Base-by-base conservation (phyloP, 306 rosid genomes). In the Sphenostylis stenocarpa region DNA sequence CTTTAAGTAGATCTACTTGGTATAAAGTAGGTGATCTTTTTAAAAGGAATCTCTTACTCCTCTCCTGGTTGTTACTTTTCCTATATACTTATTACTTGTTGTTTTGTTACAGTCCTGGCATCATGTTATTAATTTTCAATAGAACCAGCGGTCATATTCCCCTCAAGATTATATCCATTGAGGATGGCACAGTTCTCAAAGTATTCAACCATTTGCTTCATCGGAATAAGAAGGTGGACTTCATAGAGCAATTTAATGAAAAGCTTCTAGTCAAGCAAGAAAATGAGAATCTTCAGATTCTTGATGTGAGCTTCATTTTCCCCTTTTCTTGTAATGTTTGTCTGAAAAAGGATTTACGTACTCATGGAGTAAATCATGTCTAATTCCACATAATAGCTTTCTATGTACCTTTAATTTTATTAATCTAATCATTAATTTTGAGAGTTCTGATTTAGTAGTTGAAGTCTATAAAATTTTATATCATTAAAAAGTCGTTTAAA, bases 181-280 rank as follows among this genome's bases (percentile, higher is more conserved):
- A 93, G 87, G 98, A 93, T 79, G 97, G 98, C 69, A 89, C 97
- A 44, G 98, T 93, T 78, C 93, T 93, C 64, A 93, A 93, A 86
- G 71, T 95, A 39, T 93, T 93, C 86, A 89, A 90, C 70, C 97
- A 91, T 79, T 87, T 91, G 29, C 98, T 93, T 48, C 96, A 91
- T 79, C 91, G 97, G 75, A 93, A 90, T 83, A 93, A 88, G 86
- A 93, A 93, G 78, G 93, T 93, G 77, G 98, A 93, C 83, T 93
- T 93, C 87, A 93, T 93, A n/a, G 98, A 93, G 79, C 98, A 91
- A 77, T 93, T 93, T 85, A 93, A 93, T 66, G 98, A 93, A 87
- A 93, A 93, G 87, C 98, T 93, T 84, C 96, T 93, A 64, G 98
- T 93, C 82, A 93, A 93, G 84, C 98, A 93, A 85, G 97, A 93